Evolutionary conservation across 1,284 basidiomycete species (phyloP), one percentile per base, ranked within the genome.

Genomic region (Spongispora temasekensis): DNA sequence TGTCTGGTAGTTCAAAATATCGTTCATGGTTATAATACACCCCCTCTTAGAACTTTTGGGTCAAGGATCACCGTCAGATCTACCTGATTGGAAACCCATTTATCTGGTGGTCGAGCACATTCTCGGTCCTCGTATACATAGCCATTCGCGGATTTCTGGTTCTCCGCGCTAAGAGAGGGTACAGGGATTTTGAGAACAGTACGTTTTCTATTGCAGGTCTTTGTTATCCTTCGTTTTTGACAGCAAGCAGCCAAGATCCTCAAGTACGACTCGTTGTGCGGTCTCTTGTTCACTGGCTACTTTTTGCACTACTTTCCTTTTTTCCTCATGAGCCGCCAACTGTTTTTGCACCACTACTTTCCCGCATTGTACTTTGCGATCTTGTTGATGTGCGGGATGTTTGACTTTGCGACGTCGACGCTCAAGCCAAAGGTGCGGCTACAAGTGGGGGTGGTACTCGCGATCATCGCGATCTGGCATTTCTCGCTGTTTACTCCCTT

Each of bases 291-390:
- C 76, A 76, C 93, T n/a, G 95, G 93, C 55, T 98, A 96, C 94
- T 81, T 81, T n/a, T 71, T 98, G 50, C 97, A 98, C 79, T 98
- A 97, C 77, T 82, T 94, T 71, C 97, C 97, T 12, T 99, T 99
- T 84, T 98, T 88, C 84, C 79, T 97, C 66, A 98, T 98, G 97
- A 79, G 86, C 55, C 93, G 97, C 27, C 97, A 99, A 73, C 86
- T 98, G 51, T 98, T 98, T 85, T 76, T 98, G 30, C 96, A 98
- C 74, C 96, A 98, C 78, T 98, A 98, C 75, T 90, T 98, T 75
- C 96, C 96, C 0, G 94, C 97, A 0, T 82, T 99, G 17, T 99
- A 97, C 76, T 98, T 96, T 72, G 89, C 94, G 23, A 88, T 98
- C 66, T 83, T 99, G 10, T 79, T 95, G 28, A 82, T 84, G 31